Percentiles rank a stretch among this genome's conserved stretches.
phyloP scores from a whole-genome alignment of 2,329 filamentous ascomycete species.

The Talaromyces albobiverticillius region DNA sequence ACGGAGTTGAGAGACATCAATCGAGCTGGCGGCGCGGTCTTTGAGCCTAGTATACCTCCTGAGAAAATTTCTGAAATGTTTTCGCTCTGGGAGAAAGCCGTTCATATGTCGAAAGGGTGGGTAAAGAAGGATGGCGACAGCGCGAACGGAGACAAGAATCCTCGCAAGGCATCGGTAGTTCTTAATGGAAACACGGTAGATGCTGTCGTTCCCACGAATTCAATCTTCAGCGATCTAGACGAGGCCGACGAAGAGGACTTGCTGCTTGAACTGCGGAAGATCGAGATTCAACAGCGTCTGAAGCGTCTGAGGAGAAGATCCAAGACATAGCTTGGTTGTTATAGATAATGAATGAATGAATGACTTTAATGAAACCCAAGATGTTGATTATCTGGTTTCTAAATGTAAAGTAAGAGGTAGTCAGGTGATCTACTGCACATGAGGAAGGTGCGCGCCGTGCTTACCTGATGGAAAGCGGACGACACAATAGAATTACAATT shows the following conservation, averaged over 20 bases:
- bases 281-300: conserved; percentile 34
- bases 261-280: conserved; percentile 31
- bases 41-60: conserved; percentile 60
- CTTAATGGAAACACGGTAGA: conserved; percentile 20
- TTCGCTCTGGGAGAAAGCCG: conserved; percentile 68
- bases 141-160: conserved; percentile 9
- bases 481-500: too few species aligned
- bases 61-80: conserved; percentile 61
- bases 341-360: background rate
- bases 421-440: conserved; percentile 2
- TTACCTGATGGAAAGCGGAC: too few species aligned
- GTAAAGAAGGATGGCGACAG: conserved; percentile 16
- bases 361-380: background rate
- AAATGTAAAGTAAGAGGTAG: background rate
- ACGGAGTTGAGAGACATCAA: conserved; percentile 72
- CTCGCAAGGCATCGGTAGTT: conserved; percentile 14
- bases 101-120: conserved; percentile 74
- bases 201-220: conserved; percentile 16
- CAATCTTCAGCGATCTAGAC: conserved; percentile 27
- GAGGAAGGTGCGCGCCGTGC: conserved; percentile 10
- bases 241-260: conserved; percentile 35
- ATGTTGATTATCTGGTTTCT: background rate
- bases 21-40: conserved; percentile 65
- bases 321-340: conserved; percentile 7
- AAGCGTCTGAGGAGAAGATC: conserved; percentile 24